These are phyloP conservation scores for Coffea humblotiana DNA, from an alignment of 305 asterid species.

Conservation along the genomic window DNA sequence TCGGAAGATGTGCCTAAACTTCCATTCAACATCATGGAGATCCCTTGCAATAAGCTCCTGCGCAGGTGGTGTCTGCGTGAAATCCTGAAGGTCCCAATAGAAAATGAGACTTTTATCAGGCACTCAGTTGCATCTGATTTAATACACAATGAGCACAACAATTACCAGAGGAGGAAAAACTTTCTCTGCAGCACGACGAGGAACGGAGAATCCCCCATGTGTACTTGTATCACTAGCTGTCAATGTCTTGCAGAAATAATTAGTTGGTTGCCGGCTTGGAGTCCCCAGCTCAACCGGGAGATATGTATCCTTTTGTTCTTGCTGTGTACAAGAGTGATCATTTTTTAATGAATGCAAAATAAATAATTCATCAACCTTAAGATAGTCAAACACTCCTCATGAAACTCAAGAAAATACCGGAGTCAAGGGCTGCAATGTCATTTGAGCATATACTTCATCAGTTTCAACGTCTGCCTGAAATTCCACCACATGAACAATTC, in stretches of 20 bases:
- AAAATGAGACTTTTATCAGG: conserved; percentile 18
- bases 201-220: conserved; percentile 98
- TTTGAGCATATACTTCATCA: conserved; percentile 96
- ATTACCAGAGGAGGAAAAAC: conserved; percentile 95
- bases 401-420: conserved; percentile 41
- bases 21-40: conserved; percentile 94
- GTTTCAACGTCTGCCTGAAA: conserved; percentile 97
- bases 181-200: conserved; percentile 99
- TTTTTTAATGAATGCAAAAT: not conserved
- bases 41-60: conserved; percentile 98
- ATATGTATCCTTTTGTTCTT: conserved; percentile 86
- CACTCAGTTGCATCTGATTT: conserved; percentile 5
- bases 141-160: conserved; percentile 7
- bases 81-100: conserved; percentile 60
- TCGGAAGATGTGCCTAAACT: conserved; percentile 92
- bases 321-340: conserved; percentile 36
- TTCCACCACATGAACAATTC: conserved; percentile 28
- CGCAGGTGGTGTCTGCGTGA: conserved; percentile 88
- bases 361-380: conserved; percentile 7
- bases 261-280: conserved; percentile 87
- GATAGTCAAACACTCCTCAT: conserved; percentile 12
- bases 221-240: conserved; percentile 98
- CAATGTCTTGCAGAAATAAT: conserved; percentile 91
- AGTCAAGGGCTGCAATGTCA: conserved; percentile 94
- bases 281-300: conserved; percentile 85